These are phyloP conservation scores for Apostasia shenzhenica DNA, from an alignment of 106 monocot genomes.

Conservation along the genomic window DNA sequence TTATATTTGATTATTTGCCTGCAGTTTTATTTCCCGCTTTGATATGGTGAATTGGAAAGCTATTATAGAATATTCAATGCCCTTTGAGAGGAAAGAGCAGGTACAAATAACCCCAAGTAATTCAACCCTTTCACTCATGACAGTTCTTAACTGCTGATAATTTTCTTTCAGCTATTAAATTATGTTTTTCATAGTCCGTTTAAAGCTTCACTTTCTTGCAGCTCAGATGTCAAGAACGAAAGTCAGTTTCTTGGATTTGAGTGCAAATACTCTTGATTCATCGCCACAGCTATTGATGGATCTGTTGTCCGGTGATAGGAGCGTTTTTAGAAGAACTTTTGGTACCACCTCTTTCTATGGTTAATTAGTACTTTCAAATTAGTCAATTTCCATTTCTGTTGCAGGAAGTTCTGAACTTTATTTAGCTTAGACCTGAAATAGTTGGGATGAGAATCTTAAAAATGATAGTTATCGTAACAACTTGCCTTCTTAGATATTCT, in stretches of 20 bases:
- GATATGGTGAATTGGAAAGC: constrained; percentile 83
- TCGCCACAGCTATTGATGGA: constrained; percentile 56
- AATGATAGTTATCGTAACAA: too few relatives aligned
- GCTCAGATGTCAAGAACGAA: constrained; percentile 88
- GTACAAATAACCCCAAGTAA: constrained; percentile 27
- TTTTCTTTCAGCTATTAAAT: not conserved
- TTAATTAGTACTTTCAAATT: not conserved
- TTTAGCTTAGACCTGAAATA: not conserved
- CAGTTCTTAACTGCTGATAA: not conserved
- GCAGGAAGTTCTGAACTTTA: not conserved
- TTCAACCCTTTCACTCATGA: not conserved
- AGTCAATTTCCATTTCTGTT: not conserved
- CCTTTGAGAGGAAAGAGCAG: constrained; percentile 43
- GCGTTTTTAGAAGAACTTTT: constrained; percentile 70
- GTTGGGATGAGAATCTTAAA: too few relatives aligned
- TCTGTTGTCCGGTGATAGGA: constrained; percentile 53
- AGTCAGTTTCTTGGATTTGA: constrained; percentile 55
- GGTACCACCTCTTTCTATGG: constrained; percentile 33
- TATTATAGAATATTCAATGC: constrained; percentile 55
- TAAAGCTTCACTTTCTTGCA: constrained; percentile 74
- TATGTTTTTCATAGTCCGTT: not conserved
- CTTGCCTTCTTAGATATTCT: too few relatives aligned
- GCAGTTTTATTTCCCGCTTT: constrained; percentile 69
- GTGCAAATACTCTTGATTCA: constrained; percentile 23
- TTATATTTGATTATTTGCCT: constrained; percentile 6